These are phyloP conservation scores for Colletotrichum sp. DNA, from an alignment of 2,329 filamentous ascomycete genomes.

Conservation along the genomic window DNA sequence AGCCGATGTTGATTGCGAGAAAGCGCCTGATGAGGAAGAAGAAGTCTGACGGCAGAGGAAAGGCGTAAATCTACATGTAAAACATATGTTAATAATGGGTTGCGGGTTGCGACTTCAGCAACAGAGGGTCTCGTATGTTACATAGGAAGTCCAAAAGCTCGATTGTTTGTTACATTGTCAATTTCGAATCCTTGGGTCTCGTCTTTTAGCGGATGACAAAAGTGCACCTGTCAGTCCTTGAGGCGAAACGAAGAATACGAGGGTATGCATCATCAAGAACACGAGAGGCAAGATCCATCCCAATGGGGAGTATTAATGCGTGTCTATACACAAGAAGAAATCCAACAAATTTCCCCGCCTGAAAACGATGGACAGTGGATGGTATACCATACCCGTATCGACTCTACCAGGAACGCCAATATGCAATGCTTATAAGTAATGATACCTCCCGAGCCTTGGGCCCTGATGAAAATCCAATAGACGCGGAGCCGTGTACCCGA, in stretches of 20 bases:
- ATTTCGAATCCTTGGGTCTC: background rate
- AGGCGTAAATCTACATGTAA: background rate
- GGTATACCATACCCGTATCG: background rate
- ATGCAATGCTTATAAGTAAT: constrained; percentile 18
- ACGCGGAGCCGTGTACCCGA: background rate
- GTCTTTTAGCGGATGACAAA: background rate
- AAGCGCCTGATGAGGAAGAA: constrained; percentile 83
- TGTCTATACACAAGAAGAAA: background rate
- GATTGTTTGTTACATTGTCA: background rate
- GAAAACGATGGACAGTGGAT: constrained; percentile 5
- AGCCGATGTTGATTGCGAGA: constrained; percentile 82
- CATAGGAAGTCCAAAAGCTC: background rate
- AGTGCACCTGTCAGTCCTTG: background rate
- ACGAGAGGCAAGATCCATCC: background rate
- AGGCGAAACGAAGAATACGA: background rate
- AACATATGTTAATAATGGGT: background rate
- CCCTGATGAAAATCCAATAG: background rate
- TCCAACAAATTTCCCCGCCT: background rate
- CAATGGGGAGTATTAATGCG: background rate
- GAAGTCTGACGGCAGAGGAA: constrained; percentile 50
- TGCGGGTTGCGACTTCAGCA: background rate
- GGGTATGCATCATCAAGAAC: background rate
- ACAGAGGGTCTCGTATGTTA: background rate
- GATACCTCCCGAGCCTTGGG: background rate
- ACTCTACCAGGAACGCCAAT: constrained; percentile 20